Evolutionary conservation across 441 rosid species (phyloP).

Genomic region (Capsella rubella): DNA sequence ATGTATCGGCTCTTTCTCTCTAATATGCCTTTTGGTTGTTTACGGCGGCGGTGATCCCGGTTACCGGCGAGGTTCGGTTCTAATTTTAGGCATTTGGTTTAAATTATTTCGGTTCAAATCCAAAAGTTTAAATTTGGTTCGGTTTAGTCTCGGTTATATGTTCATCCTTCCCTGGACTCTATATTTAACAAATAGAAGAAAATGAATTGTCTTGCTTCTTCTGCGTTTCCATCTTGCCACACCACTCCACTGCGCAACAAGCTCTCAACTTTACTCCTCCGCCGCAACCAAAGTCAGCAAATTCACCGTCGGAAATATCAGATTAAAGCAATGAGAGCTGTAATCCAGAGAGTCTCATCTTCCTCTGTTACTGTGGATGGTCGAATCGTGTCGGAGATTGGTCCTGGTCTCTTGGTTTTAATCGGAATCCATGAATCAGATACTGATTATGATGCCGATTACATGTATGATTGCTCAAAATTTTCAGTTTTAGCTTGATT

Average conservation of each 20-base stretch:
- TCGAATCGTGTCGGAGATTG: slow-evolving; percentile 74
- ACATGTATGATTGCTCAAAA: slow-evolving; percentile 54
- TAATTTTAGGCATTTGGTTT: slow-evolving; percentile 7
- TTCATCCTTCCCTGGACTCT: background rate
- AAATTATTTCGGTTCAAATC: slow-evolving; percentile 8
- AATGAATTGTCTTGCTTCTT: slow-evolving; percentile 37
- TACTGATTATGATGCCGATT: slow-evolving; percentile 75
- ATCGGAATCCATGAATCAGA: slow-evolving; percentile 87
- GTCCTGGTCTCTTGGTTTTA: slow-evolving; percentile 86
- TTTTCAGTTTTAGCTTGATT: background rate
- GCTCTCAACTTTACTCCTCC: slow-evolving; percentile 36
- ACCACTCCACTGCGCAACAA: slow-evolving; percentile 23
- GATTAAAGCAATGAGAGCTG: slow-evolving; percentile 85
- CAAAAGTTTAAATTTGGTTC: background rate
- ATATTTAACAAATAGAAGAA: background rate
- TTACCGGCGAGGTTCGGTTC: background rate
- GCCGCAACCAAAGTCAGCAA: slow-evolving; percentile 16
- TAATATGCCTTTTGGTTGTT: background rate
- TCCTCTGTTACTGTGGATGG: slow-evolving; percentile 94
- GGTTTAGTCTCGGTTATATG: slow-evolving; percentile 1
- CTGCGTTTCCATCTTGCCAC: slow-evolving; percentile 18
- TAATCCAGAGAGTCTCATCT: slow-evolving; percentile 82
- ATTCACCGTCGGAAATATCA: slow-evolving; percentile 34
- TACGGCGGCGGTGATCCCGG: slow-evolving; percentile 9
- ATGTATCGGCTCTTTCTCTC: background rate